phyloP scores from a whole-genome alignment of 192 early-diverging fungal species.

The Cladochytrium replicatum region DNA sequence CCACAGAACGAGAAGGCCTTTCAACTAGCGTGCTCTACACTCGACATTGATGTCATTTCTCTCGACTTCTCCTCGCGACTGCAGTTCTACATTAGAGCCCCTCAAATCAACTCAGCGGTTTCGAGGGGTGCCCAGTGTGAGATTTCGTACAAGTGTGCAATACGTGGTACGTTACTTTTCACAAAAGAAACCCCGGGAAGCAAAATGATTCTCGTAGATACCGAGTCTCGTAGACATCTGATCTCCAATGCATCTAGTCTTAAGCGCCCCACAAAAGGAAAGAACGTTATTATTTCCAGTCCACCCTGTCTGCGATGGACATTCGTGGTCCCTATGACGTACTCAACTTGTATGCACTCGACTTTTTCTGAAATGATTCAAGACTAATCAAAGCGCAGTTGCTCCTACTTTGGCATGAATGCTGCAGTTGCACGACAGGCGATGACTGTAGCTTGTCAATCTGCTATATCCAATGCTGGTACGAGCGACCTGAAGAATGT shows the following conservation, averaged over 20 bases:
- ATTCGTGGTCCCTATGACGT: conserved; percentile 68
- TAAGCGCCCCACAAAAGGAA: conserved; percentile 60
- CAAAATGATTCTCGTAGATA: no score
- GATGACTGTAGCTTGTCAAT: no score
- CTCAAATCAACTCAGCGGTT: conserved; percentile 56
- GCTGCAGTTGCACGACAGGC: no score
- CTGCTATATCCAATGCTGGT: no score
- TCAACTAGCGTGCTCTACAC: conserved; percentile 50
- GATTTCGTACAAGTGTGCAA: conserved; percentile 53
- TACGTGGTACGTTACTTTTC: conserved; percentile 59
- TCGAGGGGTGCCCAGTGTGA: conserved; percentile 74
- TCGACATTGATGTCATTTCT: conserved; percentile 74
- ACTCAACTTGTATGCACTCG: conserved; percentile 72
- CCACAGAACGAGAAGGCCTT: conserved; percentile 65
- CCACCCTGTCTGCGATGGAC: conserved; percentile 61
- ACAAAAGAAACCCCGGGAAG: background rate
- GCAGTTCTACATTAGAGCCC: conserved; percentile 55
- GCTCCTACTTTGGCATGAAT: no score
- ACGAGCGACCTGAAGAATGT: no score
- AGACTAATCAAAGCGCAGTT: no score
- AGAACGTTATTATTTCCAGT: conserved; percentile 65
- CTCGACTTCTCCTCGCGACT: conserved; percentile 57
- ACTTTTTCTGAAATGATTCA: no score
- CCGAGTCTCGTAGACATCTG: conserved; percentile 44
- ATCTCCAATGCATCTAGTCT: conserved; percentile 57